Percentiles rank a stretch among this genome's conserved stretches.
phyloP scores from a whole-genome alignment of 2,329 filamentous ascomycete genomes.

The Sclerotinia borealis region DNA sequence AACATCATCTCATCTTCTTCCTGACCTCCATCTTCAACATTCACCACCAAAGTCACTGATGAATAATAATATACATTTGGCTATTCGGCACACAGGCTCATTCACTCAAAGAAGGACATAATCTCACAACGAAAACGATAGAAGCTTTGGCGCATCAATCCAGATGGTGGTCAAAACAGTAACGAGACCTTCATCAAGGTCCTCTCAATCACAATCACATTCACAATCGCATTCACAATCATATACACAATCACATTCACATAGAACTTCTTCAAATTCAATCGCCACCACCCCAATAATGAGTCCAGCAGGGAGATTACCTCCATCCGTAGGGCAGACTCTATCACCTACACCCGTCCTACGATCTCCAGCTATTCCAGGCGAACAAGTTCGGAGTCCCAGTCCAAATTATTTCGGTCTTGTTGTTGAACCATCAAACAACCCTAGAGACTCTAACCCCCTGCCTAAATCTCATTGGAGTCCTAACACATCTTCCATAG shows the following conservation, averaged over 20 bases:
- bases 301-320: slow-evolving; percentile 18
- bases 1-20: background rate
- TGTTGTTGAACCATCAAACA: slow-evolving; percentile 53
- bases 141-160: slow-evolving; percentile 4
- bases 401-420: slow-evolving; percentile 89
- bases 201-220: slow-evolving; percentile 22
- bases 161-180: slow-evolving; percentile 29
- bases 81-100: background rate
- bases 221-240: slow-evolving; percentile 22
- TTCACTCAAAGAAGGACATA: background rate
- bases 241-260: slow-evolving; percentile 23
- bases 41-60: background rate
- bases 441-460: slow-evolving; percentile 57
- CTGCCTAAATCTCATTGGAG: slow-evolving; percentile 70
- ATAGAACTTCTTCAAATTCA: slow-evolving; percentile 14
- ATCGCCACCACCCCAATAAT: slow-evolving; percentile 19
- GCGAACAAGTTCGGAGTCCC: slow-evolving; percentile 38
- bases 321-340: slow-evolving; percentile 28
- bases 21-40: no score
- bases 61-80: background rate
- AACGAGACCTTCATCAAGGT: slow-evolving; percentile 27
- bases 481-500: slow-evolving; percentile 60
- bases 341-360: slow-evolving; percentile 20
- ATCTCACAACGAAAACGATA: background rate
- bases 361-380: slow-evolving; percentile 23